Evolutionary conservation across 495 filamentous ascomycete species (phyloP).

Genomic region (Penicillium atrosanguineum): DNA sequence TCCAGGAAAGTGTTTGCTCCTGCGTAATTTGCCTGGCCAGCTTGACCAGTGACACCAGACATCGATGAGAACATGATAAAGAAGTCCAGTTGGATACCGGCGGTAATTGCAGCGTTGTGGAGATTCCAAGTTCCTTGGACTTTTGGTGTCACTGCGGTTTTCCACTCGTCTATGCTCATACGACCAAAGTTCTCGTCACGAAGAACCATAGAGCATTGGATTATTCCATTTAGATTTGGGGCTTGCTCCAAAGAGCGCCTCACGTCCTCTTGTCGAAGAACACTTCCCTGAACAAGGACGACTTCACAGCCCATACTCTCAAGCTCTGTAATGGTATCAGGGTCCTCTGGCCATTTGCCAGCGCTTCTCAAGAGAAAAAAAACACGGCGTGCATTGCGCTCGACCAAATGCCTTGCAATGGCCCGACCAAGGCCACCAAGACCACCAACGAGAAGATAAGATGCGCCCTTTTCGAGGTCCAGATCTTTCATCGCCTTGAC

Average conservation of each 20-base stretch:
- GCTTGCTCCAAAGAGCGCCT: constrained; percentile 5
- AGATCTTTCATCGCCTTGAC: background rate
- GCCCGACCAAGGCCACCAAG: constrained; percentile 58
- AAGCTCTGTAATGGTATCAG: constrained; percentile 39
- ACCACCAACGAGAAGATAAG: constrained; percentile 46
- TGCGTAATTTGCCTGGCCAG: constrained; percentile 26
- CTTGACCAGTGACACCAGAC: constrained; percentile 14
- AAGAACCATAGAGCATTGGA: constrained; percentile 24
- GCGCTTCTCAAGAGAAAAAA: constrained; percentile 41
- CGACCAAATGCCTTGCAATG: constrained; percentile 56
- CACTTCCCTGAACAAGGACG: constrained; percentile 20
- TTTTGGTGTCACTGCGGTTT: background rate
- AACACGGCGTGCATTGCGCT: constrained; percentile 53
- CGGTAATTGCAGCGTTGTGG: background rate
- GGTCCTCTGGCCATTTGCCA: constrained; percentile 2
- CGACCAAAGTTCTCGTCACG: background rate
- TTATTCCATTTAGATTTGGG: constrained; percentile 27
- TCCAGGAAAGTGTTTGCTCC: constrained; percentile 27
- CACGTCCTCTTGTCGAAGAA: constrained; percentile 17
- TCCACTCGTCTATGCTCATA: constrained; percentile 2
- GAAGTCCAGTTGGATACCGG: constrained; percentile 2
- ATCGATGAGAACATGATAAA: constrained; percentile 14
- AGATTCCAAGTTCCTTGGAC: constrained; percentile 10
- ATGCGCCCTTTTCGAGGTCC: no score
- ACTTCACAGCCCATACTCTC: constrained; percentile 21